These are phyloP conservation scores for Hypoxylon rubiginosum DNA, from an alignment of 2,329 filamentous ascomycete genomes.

Conservation along the genomic window DNA sequence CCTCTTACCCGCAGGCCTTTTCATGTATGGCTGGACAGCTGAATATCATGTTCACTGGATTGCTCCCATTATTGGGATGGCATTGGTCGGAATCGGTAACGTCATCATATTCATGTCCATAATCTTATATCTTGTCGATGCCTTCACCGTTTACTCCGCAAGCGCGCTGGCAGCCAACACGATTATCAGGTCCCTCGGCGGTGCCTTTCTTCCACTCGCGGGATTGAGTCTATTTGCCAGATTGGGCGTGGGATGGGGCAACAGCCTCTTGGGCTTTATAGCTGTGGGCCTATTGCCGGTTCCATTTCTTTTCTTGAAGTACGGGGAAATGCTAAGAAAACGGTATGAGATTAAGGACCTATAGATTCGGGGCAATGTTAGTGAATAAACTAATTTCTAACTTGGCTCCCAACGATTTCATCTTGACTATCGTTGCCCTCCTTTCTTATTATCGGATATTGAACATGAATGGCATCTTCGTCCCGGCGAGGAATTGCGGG, in stretches of 20 bases:
- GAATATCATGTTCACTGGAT: constrained; percentile 65
- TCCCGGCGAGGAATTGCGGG: too few species aligned
- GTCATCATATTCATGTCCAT: neutral
- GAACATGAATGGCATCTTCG: too few species aligned
- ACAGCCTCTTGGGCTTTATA: neutral
- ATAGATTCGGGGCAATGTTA: too few species aligned
- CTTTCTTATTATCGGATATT: too few species aligned
- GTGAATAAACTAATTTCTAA: too few species aligned
- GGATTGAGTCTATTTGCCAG: neutral
- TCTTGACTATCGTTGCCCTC: too few species aligned
- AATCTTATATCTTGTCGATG: neutral
- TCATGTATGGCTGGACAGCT: constrained; percentile 70
- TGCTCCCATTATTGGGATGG: constrained; percentile 65
- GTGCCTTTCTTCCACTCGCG: neutral
- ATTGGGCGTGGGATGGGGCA: neutral
- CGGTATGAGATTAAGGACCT: too few species aligned
- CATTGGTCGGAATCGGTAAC: neutral
- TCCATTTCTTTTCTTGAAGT: neutral
- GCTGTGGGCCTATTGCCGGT: neutral
- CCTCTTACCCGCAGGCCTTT: constrained; percentile 66
- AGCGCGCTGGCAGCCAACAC: neutral
- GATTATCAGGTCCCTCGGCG: neutral
- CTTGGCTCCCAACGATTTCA: too few species aligned
- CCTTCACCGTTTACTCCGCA: neutral
- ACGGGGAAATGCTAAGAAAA: neutral